phyloP scores from a whole-genome alignment of 2,329 filamentous ascomycete genomes.

The Hawksworthiomyces lignivorus region DNA sequence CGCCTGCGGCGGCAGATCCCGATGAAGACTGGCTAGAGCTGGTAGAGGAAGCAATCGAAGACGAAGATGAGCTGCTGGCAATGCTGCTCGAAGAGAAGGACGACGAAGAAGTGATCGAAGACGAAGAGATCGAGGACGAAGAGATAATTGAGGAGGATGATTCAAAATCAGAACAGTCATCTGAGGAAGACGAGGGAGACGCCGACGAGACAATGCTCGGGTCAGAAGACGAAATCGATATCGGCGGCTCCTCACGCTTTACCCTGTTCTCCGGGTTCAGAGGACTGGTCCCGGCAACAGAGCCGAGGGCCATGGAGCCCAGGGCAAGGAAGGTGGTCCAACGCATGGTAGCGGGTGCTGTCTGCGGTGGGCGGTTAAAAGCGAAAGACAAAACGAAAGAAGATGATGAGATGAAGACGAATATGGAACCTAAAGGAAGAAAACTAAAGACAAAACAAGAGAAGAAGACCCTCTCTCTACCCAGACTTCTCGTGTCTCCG shows the following conservation, averaged over 20 bases:
- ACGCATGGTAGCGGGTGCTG: slow-evolving; percentile 6
- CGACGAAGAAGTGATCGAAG: too few species aligned
- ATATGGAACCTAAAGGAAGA: not conserved
- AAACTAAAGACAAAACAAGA: not conserved
- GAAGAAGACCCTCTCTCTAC: too few species aligned
- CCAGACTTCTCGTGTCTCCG: too few species aligned
- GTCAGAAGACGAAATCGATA: not conserved
- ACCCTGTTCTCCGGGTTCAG: slow-evolving; percentile 1
- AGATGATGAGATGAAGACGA: not conserved
- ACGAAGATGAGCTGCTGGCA: too few species aligned
- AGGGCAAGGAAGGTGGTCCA: slow-evolving; percentile 10
- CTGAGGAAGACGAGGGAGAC: not conserved
- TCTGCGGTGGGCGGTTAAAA: not conserved
- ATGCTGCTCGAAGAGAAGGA: too few species aligned
- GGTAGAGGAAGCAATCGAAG: slow-evolving; percentile 1
- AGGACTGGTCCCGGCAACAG: slow-evolving; percentile 7
- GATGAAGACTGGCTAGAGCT: not conserved
- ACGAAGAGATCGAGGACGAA: not conserved
- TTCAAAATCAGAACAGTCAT: not conserved
- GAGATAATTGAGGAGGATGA: not conserved
- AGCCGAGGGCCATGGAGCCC: slow-evolving; percentile 8
- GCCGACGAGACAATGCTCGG: too few species aligned
- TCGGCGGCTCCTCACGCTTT: not conserved
- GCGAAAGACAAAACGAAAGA: not conserved
- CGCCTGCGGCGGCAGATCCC: not conserved